These are phyloP conservation scores for Blastomyces gilchristii DNA, from an alignment of 2,329 filamentous ascomycete species.

Conservation along the genomic window DNA sequence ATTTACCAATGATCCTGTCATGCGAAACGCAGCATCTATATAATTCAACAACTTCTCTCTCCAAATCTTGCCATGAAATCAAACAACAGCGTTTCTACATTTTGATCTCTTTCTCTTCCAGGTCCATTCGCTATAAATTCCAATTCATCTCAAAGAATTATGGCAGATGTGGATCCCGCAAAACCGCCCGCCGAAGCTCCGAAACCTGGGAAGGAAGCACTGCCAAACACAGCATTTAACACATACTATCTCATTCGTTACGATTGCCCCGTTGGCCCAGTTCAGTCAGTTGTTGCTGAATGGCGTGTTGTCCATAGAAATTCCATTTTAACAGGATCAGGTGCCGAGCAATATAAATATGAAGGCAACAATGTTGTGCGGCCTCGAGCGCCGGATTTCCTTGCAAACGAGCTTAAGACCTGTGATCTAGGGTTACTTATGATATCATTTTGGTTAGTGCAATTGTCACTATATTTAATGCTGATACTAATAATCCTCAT, in stretches of 20 bases:
- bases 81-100: background rate
- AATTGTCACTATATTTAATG: background rate
- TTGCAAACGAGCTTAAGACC: background rate
- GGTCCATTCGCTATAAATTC: background rate
- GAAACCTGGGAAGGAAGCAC: background rate
- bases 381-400: background rate
- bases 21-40: background rate
- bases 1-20: background rate
- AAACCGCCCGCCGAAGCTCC: background rate
- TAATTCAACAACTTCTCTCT: background rate
- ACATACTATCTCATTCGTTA: slow-evolving; percentile 1
- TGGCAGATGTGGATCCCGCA: background rate
- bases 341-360: background rate
- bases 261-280: background rate
- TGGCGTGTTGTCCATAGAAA: background rate
- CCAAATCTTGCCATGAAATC: background rate
- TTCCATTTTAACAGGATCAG: background rate
- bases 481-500: background rate
- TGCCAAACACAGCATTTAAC: background rate
- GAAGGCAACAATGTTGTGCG: background rate
- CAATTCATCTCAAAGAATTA: background rate
- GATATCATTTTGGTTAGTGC: slow-evolving; percentile 1
- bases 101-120: background rate
- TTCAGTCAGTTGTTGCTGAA: background rate
- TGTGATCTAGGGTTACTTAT: slow-evolving; percentile 1